Conservation (phyloP, 2,329 filamentous ascomycete species). For the Alternaria arborescens region DNA sequence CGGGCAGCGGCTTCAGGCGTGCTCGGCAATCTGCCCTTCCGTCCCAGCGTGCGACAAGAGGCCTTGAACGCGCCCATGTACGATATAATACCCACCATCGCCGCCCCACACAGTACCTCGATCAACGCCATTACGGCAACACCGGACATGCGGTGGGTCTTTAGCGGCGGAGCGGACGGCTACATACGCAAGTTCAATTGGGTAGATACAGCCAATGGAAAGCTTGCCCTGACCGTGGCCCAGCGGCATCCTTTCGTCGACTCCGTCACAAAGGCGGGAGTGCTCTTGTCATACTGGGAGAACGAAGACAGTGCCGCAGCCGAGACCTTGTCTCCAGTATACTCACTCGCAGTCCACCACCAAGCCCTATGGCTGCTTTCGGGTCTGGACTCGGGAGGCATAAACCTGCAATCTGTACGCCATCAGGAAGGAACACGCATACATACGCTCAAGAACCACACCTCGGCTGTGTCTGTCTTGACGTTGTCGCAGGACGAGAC, state of each 20-base stretch:
- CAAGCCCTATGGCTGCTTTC: constrained; percentile 91
- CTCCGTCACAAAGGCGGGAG: constrained; percentile 93
- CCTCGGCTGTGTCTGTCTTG: constrained; percentile 89
- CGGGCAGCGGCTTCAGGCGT: constrained; percentile 42
- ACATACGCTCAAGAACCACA: constrained; percentile 80
- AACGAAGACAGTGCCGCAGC: constrained; percentile 82
- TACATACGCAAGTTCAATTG: constrained; percentile 98
- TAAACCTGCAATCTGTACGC: constrained; percentile 91
- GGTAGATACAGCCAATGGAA: constrained; percentile 92
- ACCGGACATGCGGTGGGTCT: constrained; percentile 92
- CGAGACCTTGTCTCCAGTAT: constrained; percentile 80
- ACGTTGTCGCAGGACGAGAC: constrained; percentile 84
- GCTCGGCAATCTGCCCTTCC: constrained; percentile 55
- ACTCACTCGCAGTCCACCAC: constrained; percentile 90
- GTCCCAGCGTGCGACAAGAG: constrained; percentile 75
- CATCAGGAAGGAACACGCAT: constrained; percentile 96
- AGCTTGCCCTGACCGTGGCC: constrained; percentile 90
- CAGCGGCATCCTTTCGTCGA: constrained; percentile 97
- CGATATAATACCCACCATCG: constrained; percentile 97
- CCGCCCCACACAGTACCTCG: constrained; percentile 92
- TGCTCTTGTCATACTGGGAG: constrained; percentile 97
- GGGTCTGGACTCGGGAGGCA: constrained; percentile 87
- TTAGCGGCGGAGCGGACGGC: constrained; percentile 91
- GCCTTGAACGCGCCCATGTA: constrained; percentile 82
- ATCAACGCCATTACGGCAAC: constrained; percentile 93